Percentiles rank a stretch among this genome's conserved stretches.
Evolutionary conservation across 1,284 basidiomycete genomes (phyloP).

Genomic region (Boletus holoroseus): DNA sequence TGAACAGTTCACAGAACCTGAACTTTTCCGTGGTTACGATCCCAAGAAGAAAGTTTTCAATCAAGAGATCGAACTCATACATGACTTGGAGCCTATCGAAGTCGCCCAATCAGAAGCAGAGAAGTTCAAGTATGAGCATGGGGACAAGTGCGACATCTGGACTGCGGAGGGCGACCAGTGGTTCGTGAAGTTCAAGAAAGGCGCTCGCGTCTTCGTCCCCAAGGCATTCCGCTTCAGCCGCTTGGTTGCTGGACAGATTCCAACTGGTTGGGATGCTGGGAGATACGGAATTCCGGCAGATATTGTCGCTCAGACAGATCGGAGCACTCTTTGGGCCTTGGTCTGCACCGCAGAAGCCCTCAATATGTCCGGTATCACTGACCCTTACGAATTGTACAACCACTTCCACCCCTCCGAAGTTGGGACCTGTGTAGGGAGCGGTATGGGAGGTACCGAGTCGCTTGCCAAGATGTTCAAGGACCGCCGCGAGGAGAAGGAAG

Average conservation of each 20-base stretch:
- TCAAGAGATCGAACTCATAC: constrained; percentile 94
- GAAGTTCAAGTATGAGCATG: constrained; percentile 96
- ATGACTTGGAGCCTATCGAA: constrained; percentile 96
- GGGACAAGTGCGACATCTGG: constrained; percentile 95
- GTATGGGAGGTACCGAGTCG: constrained; percentile 93
- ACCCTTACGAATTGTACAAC: constrained; percentile 96
- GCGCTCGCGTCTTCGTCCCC: constrained; percentile 88
- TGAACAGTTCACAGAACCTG: constrained; percentile 65
- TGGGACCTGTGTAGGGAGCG: constrained; percentile 87
- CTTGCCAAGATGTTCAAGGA: constrained; percentile 98
- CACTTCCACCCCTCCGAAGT: constrained; percentile 96
- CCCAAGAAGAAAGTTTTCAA: constrained; percentile 96
- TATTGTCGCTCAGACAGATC: constrained; percentile 91
- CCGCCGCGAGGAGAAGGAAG: constrained; percentile 92
- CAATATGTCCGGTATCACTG: constrained; percentile 95
- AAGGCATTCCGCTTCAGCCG: constrained; percentile 96
- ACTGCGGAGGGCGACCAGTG: constrained; percentile 85
- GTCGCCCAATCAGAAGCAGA: constrained; percentile 86
- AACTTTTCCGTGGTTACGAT: constrained; percentile 95
- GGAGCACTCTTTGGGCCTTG: constrained; percentile 95
- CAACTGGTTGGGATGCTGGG: constrained; percentile 94
- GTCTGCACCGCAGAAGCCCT: constrained; percentile 93
- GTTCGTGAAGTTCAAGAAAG: constrained; percentile 99
- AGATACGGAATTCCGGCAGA: constrained; percentile 98
- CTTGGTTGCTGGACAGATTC: constrained; percentile 92